These are phyloP conservation scores for Hemileccinum impolitum DNA, from an alignment of 768 basidiomycete species.

Conservation along the genomic window DNA sequence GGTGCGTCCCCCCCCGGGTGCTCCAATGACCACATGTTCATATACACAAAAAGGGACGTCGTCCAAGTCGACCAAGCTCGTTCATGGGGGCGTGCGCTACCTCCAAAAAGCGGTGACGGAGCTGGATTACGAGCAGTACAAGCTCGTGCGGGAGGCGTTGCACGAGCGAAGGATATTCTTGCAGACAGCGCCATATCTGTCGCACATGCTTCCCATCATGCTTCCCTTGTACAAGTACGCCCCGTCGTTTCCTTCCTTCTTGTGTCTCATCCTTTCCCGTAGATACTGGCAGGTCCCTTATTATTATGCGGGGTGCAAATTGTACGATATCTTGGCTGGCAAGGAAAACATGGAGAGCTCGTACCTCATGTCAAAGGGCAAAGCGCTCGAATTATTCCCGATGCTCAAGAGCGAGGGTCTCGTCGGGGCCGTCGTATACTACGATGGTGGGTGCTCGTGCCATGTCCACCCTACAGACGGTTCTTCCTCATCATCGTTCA, in stretches of 20 bases:
- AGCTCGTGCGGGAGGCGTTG: constrained; percentile 92
- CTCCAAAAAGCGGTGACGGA: constrained; percentile 96
- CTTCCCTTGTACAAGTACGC: constrained; percentile 89
- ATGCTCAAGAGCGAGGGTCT: constrained; percentile 93
- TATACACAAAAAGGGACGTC: constrained; percentile 87
- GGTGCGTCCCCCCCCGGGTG: constrained; percentile 43
- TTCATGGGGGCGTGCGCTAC: constrained; percentile 97
- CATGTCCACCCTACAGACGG: not conserved
- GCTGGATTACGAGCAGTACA: constrained; percentile 94
- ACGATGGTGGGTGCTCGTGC: constrained; percentile 65
- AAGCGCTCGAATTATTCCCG: constrained; percentile 92
- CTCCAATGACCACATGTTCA: too few species aligned
- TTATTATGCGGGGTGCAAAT: constrained; percentile 91
- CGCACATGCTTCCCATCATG: constrained; percentile 94
- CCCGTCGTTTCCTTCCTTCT: not conserved
- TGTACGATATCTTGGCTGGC: constrained; percentile 94
- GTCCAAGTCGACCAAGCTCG: constrained; percentile 96
- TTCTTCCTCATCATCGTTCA: constrained; percentile 29
- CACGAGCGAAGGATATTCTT: constrained; percentile 92
- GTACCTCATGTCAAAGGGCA: constrained; percentile 92
- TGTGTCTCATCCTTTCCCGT: not conserved
- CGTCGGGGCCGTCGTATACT: constrained; percentile 94
- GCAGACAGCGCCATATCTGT: constrained; percentile 92
- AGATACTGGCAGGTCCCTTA: constrained; percentile 98
- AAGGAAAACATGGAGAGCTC: constrained; percentile 96